These are phyloP conservation scores for Wickerhamiella australiensis DNA, from an alignment of 805 yeast genomes.

Conservation along the genomic window DNA sequence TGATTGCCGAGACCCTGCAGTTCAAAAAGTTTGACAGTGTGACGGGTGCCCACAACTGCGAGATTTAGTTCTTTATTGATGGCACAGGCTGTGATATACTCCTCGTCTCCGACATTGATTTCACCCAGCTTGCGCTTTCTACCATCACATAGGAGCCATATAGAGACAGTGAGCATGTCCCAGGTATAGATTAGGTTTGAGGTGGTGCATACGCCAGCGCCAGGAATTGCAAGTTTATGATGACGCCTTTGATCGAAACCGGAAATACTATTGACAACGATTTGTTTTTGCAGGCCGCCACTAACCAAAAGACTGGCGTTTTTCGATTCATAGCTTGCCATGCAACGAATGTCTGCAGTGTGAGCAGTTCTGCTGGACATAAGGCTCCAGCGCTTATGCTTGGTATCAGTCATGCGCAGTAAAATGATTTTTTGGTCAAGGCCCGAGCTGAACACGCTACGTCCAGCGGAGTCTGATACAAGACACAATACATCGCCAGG, in stretches of 20 bases:
- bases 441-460: slow-evolving; percentile 72
- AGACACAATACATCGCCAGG: slow-evolving; percentile 83
- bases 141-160: slow-evolving; percentile 49
- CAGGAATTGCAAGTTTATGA: slow-evolving; percentile 50
- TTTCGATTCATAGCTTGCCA: slow-evolving; percentile 57
- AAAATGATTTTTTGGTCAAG: slow-evolving; percentile 84
- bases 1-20: slow-evolving; percentile 39
- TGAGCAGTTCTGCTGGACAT: slow-evolving; percentile 68
- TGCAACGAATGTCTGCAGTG: slow-evolving; percentile 70
- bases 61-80: slow-evolving; percentile 53
- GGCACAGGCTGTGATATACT: slow-evolving; percentile 58
- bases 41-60: slow-evolving; percentile 59
- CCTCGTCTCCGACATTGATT: slow-evolving; percentile 50
- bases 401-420: slow-evolving; percentile 40
- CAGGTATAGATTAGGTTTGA: slow-evolving; percentile 53
- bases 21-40: slow-evolving; percentile 55
- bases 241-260: slow-evolving; percentile 61
- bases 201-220: slow-evolving; percentile 32
- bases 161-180: slow-evolving; percentile 69
- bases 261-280: slow-evolving; percentile 46
- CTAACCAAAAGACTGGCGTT: slow-evolving; percentile 48
- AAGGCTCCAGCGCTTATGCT: slow-evolving; percentile 55
- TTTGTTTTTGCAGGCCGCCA: slow-evolving; percentile 35
- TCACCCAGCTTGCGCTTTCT: slow-evolving; percentile 51
- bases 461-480: slow-evolving; percentile 46